Conservation (phyloP, 2,329 filamentous ascomycete species). For the Fusarium dimerum region DNA sequence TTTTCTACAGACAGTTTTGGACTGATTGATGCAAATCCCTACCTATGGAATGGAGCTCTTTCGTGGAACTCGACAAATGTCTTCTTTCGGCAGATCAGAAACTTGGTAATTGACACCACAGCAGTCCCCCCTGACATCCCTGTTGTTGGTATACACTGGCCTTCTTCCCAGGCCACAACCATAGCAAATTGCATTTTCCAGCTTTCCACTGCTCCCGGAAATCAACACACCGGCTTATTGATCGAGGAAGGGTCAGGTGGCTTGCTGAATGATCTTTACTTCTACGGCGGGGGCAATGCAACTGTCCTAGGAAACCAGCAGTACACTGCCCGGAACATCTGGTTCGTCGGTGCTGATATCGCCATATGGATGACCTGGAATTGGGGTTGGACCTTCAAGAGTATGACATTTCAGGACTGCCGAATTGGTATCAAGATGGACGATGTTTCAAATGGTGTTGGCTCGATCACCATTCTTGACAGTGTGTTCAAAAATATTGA, state of each 20-base stretch:
- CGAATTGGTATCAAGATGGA: slow-evolving; percentile 68
- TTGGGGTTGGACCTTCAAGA: slow-evolving; percentile 76
- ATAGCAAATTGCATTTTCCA: slow-evolving; percentile 60
- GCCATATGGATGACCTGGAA: slow-evolving; percentile 74
- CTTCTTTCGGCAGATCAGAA: slow-evolving; percentile 60
- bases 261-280: slow-evolving; percentile 67
- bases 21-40: slow-evolving; percentile 50
- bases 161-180: slow-evolving; percentile 63
- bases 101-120: slow-evolving; percentile 58
- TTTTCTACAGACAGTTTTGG: slow-evolving; percentile 47
- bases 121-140: slow-evolving; percentile 45
- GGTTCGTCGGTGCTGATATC: slow-evolving; percentile 64
- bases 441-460: slow-evolving; percentile 56
- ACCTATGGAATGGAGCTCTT: slow-evolving; percentile 40
- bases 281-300: slow-evolving; percentile 68
- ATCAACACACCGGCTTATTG: slow-evolving; percentile 58
- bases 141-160: slow-evolving; percentile 65
- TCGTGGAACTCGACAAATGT: slow-evolving; percentile 59
- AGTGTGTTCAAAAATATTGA: slow-evolving; percentile 68
- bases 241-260: slow-evolving; percentile 67
- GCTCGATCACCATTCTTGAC: slow-evolving; percentile 75
- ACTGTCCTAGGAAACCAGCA: slow-evolving; percentile 65
- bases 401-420: slow-evolving; percentile 63
- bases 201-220: slow-evolving; percentile 47
- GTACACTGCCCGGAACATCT: slow-evolving; percentile 69